phyloP scores from a whole-genome alignment of 1,284 basidiomycete species.

The Meira nashicola region DNA sequence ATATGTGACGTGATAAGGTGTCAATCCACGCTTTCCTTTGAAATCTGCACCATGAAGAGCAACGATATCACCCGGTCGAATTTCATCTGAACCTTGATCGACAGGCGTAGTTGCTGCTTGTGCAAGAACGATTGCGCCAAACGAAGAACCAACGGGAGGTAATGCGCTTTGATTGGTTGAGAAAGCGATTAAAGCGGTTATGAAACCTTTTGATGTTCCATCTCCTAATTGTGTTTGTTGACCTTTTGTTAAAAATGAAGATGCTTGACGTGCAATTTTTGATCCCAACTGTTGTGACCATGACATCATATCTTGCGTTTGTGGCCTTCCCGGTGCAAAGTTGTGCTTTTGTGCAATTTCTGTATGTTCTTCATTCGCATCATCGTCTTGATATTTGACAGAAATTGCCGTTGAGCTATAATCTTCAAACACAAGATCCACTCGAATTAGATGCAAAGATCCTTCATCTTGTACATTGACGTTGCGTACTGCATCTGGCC shows the following conservation, averaged over 20 bases:
- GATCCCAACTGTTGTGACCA: slow-evolving; percentile 71
- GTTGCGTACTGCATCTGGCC: slow-evolving; percentile 24
- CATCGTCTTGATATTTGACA: slow-evolving; percentile 31
- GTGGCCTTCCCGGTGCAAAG: slow-evolving; percentile 29
- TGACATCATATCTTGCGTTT: slow-evolving; percentile 63
- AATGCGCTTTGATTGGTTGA: slow-evolving; percentile 59
- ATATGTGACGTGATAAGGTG: slow-evolving; percentile 65
- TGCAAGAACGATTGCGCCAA: slow-evolving; percentile 37
- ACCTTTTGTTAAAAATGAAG: slow-evolving; percentile 69
- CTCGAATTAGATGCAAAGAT: background rate
- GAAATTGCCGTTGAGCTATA: slow-evolving; percentile 33
- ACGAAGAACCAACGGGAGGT: slow-evolving; percentile 34
- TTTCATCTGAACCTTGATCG: slow-evolving; percentile 66
- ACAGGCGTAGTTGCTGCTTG: slow-evolving; percentile 67
- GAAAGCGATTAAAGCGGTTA: slow-evolving; percentile 61
- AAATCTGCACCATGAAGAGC: slow-evolving; percentile 71
- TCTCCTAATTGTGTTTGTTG: slow-evolving; percentile 61
- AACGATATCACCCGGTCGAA: slow-evolving; percentile 78
- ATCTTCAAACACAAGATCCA: slow-evolving; percentile 39
- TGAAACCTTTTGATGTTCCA: slow-evolving; percentile 73
- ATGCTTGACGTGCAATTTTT: slow-evolving; percentile 61
- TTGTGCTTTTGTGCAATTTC: slow-evolving; percentile 24
- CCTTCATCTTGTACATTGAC: slow-evolving; percentile 1
- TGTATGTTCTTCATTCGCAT: slow-evolving; percentile 28
- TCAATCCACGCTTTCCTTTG: slow-evolving; percentile 76